These are phyloP conservation scores for Helicostylum pulchrum DNA, from an alignment of 192 early-diverging fungal species.

Conservation along the genomic window DNA sequence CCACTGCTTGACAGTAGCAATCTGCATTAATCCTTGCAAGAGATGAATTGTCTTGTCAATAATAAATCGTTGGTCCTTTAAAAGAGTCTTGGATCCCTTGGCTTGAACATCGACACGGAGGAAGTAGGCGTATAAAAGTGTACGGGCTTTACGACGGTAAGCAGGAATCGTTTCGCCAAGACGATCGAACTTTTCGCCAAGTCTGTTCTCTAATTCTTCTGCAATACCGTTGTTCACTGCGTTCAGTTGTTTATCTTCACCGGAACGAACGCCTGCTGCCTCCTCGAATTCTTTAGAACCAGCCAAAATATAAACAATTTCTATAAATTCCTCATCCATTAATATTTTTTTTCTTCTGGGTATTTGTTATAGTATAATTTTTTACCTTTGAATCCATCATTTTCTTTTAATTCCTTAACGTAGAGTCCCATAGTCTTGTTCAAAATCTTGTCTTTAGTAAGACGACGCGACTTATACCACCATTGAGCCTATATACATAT, in stretches of 20 bases:
- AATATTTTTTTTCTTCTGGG: background rate
- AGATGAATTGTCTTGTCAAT: slow-evolving; percentile 72
- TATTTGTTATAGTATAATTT: background rate
- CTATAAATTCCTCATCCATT: slow-evolving; percentile 17
- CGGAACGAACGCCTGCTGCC: slow-evolving; percentile 37
- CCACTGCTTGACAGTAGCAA: slow-evolving; percentile 86
- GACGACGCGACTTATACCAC: slow-evolving; percentile 90
- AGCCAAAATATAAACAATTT: slow-evolving; percentile 74
- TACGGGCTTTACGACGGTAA: slow-evolving; percentile 62
- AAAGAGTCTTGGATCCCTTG: slow-evolving; percentile 34
- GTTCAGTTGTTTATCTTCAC: slow-evolving; percentile 47
- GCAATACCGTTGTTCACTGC: slow-evolving; percentile 42
- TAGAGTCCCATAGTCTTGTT: slow-evolving; percentile 87
- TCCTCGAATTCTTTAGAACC: slow-evolving; percentile 73
- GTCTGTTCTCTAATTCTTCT: slow-evolving; percentile 51
- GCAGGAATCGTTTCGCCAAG: slow-evolving; percentile 26
- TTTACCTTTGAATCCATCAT: slow-evolving; percentile 30
- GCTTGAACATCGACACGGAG: slow-evolving; percentile 65
- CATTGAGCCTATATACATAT: slow-evolving; percentile 62
- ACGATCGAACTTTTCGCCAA: slow-evolving; percentile 56
- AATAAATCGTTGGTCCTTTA: slow-evolving; percentile 62
- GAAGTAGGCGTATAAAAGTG: slow-evolving; percentile 84
- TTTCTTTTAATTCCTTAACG: slow-evolving; percentile 87
- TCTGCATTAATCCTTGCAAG: slow-evolving; percentile 84
- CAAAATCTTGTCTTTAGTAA: slow-evolving; percentile 88